phyloP scores from a whole-genome alignment of 257 asterid species.

The Voacanga thouarsii region DNA sequence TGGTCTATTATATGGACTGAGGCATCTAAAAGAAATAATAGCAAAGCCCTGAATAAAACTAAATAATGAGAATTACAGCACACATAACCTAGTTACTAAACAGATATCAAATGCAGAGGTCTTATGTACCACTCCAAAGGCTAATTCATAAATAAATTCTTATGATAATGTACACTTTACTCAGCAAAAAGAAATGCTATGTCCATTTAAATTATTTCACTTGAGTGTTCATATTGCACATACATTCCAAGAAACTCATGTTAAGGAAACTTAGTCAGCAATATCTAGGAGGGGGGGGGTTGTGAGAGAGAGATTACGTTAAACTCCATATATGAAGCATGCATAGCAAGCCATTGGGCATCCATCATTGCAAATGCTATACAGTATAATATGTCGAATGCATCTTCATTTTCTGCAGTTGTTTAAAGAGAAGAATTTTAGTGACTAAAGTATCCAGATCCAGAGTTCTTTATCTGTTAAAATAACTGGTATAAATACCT shows the following conservation, averaged over 20 bases:
- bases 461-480: neutral
- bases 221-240: neutral
- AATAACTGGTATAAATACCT: conserved; percentile 39
- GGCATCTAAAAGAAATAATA: too few relatives aligned
- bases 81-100: too few relatives aligned
- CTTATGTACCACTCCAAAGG: too few relatives aligned
- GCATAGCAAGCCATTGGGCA: conserved; percentile 99
- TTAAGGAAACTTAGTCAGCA: neutral
- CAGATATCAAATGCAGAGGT: too few relatives aligned
- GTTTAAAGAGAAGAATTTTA: conserved; percentile 8
- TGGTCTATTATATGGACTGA: neutral
- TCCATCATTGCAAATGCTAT: conserved; percentile 88
- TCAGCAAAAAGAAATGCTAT: neutral
- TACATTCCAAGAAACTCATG: neutral
- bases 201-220: neutral
- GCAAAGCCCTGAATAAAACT: too few relatives aligned
- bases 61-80: neutral
- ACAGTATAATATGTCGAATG: conserved; percentile 80
- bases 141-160: too few relatives aligned
- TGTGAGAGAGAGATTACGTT: conserved; percentile 45
- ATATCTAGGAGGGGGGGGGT: neutral
- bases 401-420: conserved; percentile 74
- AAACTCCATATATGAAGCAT: conserved; percentile 95
- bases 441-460: neutral
- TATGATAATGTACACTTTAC: neutral